phyloP scores from a whole-genome alignment of 305 asterid species.

The Solanum hybrid region DNA sequence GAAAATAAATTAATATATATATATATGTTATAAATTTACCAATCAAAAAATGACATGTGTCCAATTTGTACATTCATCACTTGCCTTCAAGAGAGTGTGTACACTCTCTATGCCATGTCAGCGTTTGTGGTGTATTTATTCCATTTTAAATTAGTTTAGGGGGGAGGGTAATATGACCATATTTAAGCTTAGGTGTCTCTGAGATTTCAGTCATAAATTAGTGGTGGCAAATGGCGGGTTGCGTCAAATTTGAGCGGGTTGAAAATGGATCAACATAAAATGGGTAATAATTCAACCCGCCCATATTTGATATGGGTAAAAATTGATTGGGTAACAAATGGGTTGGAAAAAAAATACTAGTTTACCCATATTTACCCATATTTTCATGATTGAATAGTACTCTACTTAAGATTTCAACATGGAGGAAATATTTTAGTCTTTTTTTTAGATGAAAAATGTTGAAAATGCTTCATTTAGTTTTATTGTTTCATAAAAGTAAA shows the following conservation, averaged over 20 bases:
- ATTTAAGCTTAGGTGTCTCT: background rate
- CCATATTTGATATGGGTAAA: too few species aligned
- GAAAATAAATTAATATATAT: too few species aligned
- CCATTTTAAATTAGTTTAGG: background rate
- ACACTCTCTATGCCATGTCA: too few species aligned
- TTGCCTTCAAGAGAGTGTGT: too few species aligned
- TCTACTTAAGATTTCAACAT: too few species aligned
- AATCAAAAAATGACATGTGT: too few species aligned
- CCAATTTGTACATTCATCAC: too few species aligned
- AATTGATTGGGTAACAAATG: background rate
- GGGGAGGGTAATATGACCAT: background rate
- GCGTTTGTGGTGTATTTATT: too few species aligned
- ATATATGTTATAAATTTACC: too few species aligned
- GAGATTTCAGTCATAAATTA: background rate
- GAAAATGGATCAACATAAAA: too few species aligned
- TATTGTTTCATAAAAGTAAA: background rate
- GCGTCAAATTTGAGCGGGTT: background rate
- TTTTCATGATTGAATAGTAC: background rate
- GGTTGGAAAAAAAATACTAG: background rate
- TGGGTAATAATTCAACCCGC: background rate
- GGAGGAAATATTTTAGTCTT: background rate
- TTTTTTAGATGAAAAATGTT: background rate
- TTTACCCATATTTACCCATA: too few species aligned
- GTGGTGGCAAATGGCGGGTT: background rate
- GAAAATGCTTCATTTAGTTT: background rate